A percentile compares a stretch with the other conserved stretches of the same genome.
phyloP scores from a whole-genome alignment of 495 filamentous ascomycete species.

The Choiromyces venosus region DNA sequence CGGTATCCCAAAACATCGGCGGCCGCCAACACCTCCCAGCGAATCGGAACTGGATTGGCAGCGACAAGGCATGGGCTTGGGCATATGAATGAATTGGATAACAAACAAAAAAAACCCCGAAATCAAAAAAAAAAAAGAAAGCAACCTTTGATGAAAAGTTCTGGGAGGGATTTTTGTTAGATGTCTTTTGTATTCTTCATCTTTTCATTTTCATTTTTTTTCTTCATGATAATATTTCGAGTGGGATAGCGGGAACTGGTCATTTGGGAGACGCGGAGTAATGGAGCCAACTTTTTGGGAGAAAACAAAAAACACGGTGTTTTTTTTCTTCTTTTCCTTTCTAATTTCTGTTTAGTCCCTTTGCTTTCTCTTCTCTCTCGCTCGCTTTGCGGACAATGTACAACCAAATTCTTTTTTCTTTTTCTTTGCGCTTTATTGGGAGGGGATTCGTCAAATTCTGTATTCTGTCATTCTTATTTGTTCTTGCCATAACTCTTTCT shows the following conservation, averaged over 20 bases:
- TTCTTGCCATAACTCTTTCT: constrained; percentile 9
- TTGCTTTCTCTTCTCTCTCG: constrained; percentile 9
- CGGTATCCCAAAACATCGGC: constrained; percentile 35
- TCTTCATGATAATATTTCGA: neutral
- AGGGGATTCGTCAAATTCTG: constrained; percentile 32
- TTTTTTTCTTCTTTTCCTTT: constrained; percentile 31
- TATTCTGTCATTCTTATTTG: constrained; percentile 34
- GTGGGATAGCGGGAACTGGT: neutral
- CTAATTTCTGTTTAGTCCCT: neutral
- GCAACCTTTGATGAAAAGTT: constrained; percentile 12
- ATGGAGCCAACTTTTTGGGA: constrained; percentile 14
- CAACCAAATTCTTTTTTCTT: constrained; percentile 25
- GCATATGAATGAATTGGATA: constrained; percentile 25
- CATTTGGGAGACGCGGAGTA: constrained; percentile 27
- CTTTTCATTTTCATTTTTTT: neutral
- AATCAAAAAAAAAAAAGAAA: constrained; percentile 15
- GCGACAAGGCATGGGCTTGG: constrained; percentile 35
- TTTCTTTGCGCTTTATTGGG: constrained; percentile 37
- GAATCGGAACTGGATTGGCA: constrained; percentile 37
- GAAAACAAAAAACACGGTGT: constrained; percentile 31
- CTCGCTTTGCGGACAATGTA: constrained; percentile 31
- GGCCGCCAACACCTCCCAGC: constrained; percentile 41
- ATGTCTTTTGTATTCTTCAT: constrained; percentile 30
- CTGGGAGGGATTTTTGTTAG: constrained; percentile 16
- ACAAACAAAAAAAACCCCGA: constrained; percentile 8